Evolutionary conservation across 768 basidiomycete species (phyloP).

Genomic region (Mycena haematopus): DNA sequence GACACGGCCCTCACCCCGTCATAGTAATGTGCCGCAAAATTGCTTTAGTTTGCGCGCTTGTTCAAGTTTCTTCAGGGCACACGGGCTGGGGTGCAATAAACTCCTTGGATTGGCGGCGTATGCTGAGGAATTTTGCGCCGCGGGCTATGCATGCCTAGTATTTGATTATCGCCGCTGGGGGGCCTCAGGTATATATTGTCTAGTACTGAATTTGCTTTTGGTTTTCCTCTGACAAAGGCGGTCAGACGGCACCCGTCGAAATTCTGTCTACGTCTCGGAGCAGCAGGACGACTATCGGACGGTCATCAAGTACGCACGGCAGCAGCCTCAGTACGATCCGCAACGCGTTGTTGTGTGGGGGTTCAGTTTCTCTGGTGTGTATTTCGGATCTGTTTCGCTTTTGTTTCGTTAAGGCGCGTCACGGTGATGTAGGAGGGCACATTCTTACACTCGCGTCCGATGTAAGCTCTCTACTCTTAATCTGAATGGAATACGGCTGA

Average conservation of each 20-base stretch:
- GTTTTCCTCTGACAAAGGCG: background rate
- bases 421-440: conserved; percentile 35
- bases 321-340: conserved; percentile 39
- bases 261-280: conserved; percentile 36
- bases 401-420: background rate
- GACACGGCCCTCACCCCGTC: conserved; percentile 22
- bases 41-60: background rate
- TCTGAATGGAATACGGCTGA: background rate
- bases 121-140: conserved; percentile 36
- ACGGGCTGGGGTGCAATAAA: conserved; percentile 38
- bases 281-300: conserved; percentile 45
- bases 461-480: conserved; percentile 24
- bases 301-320: conserved; percentile 41
- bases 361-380: conserved; percentile 36
- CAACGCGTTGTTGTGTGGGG: conserved; percentile 44
- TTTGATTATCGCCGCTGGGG: conserved; percentile 47
- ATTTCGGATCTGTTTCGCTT: background rate
- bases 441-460: conserved; percentile 38
- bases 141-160: conserved; percentile 39
- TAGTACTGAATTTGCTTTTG: background rate
- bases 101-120: conserved; percentile 34
- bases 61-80: conserved; percentile 32
- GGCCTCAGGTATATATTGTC: conserved; percentile 33
- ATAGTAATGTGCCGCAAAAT: conserved; percentile 28
- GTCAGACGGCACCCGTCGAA: conserved; percentile 38